Conservation (phyloP, 257 asterid species). For the Schizonepeta tenuifolia region DNA sequence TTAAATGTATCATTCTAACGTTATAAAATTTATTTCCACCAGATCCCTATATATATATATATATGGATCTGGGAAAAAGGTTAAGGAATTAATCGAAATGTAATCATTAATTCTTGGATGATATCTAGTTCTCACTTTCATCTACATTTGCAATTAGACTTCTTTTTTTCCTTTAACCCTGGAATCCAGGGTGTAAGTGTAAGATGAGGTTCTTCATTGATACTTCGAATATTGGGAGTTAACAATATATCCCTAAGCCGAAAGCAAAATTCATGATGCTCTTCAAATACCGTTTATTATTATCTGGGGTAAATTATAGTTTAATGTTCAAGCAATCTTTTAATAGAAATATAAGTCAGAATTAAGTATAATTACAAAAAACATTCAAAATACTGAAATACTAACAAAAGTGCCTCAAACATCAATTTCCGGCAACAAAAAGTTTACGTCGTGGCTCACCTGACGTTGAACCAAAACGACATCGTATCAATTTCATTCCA, state of each 20-base stretch:
- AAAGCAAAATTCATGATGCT: constrained; percentile 31
- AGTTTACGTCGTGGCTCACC: no score
- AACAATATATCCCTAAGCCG: constrained; percentile 31
- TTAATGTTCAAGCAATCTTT: no score
- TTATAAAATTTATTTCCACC: no score
- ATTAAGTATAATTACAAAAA: no score
- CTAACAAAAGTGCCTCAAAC: no score
- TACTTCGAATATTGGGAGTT: constrained; percentile 35
- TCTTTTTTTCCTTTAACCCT: constrained; percentile 35
- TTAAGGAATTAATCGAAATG: neutral
- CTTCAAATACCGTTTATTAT: constrained; percentile 6
- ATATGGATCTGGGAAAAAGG: neutral
- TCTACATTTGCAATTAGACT: neutral
- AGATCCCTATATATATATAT: no score
- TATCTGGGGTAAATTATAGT: no score
- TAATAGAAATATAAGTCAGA: neutral
- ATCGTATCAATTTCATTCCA: no score
- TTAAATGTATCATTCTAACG: no score
- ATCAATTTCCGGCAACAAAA: no score
- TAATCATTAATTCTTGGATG: neutral
- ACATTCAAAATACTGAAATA: no score
- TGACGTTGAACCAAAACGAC: no score
- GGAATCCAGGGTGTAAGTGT: constrained; percentile 42
- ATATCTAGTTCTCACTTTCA: constrained; percentile 18
- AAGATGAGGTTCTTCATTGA: constrained; percentile 40